Evolutionary conservation across 495 filamentous ascomycete species (phyloP).

Genomic region (Copromyces sp.): DNA sequence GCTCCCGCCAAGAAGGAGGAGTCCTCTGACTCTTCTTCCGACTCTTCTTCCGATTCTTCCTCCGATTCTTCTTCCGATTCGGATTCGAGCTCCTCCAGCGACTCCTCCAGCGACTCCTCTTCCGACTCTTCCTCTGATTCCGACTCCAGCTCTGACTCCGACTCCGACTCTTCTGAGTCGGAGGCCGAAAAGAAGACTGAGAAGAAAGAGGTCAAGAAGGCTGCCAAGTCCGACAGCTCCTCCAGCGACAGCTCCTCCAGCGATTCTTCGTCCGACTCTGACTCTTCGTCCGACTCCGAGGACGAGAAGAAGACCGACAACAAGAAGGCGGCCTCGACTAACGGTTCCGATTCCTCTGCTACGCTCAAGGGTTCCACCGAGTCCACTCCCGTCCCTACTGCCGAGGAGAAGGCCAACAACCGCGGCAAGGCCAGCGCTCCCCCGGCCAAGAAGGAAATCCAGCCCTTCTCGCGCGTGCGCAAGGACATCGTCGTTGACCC

Average conservation of each 20-base stretch:
- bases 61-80: constrained; percentile 37
- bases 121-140: constrained; percentile 31
- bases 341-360: constrained; percentile 28
- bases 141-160: constrained; percentile 33
- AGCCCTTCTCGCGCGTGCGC: constrained; percentile 55
- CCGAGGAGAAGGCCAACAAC: constrained; percentile 32
- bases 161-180: constrained; percentile 21
- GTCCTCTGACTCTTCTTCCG: constrained; percentile 16
- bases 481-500: constrained; percentile 50
- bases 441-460: constrained; percentile 44
- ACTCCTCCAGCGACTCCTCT: constrained; percentile 26
- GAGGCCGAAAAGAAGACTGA: constrained; percentile 10
- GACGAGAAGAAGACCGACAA: constrained; percentile 26
- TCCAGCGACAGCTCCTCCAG: constrained; percentile 14
- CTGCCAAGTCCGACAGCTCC: constrained; percentile 21
- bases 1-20: constrained; percentile 22
- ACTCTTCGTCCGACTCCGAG: constrained; percentile 25
- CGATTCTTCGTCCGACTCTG: constrained; percentile 8
- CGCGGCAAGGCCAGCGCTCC: constrained; percentile 26
- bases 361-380: constrained; percentile 34
- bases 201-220: constrained; percentile 5
- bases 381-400: constrained; percentile 37
- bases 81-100: constrained; percentile 24
- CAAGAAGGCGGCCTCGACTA: constrained; percentile 9
- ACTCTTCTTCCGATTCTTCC: constrained; percentile 32